A percentile compares a stretch with the other conserved stretches of the same genome.
These are phyloP conservation scores for Ogataea corticis DNA, from an alignment of 805 yeast genomes.

Conservation along the genomic window DNA sequence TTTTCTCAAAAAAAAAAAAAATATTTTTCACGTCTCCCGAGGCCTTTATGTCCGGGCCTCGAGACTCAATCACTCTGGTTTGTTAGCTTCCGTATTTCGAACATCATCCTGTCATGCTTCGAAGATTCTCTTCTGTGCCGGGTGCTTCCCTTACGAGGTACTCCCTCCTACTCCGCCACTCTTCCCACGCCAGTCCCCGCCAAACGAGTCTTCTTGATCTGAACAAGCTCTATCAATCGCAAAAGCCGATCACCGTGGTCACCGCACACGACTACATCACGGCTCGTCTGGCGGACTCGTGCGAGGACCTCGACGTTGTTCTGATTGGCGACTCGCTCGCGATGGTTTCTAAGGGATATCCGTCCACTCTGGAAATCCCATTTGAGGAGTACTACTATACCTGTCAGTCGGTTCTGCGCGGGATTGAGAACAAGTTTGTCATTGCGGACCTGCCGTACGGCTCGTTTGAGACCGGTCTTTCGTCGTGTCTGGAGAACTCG, in stretches of 20 bases:
- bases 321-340: conserved; percentile 92
- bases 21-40: too few species aligned
- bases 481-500: conserved; percentile 63
- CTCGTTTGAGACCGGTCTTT: conserved; percentile 63
- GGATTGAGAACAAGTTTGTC: conserved; percentile 61
- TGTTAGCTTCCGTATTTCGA: not conserved
- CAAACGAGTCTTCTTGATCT: conserved; percentile 29
- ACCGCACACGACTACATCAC: conserved; percentile 90
- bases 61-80: too few species aligned
- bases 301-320: conserved; percentile 65
- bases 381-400: conserved; percentile 81
- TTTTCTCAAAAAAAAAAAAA: too few species aligned
- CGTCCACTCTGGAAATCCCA: conserved; percentile 70
- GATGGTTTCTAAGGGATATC: conserved; percentile 85
- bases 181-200: conserved; percentile 21
- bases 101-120: not conserved
- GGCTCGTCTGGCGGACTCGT: conserved; percentile 61
- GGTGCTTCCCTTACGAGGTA: too few species aligned
- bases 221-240: conserved; percentile 18
- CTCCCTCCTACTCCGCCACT: conserved; percentile 9
- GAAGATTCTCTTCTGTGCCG: not conserved
- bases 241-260: conserved; percentile 38
- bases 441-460: conserved; percentile 93
- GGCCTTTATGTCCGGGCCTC: too few species aligned
- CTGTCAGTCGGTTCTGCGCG: conserved; percentile 74